Evolutionary conservation across 441 rosid species (phyloP), one percentile per base, ranked within the genome.

Genomic region (Bocquillonia castaneifolia): DNA sequence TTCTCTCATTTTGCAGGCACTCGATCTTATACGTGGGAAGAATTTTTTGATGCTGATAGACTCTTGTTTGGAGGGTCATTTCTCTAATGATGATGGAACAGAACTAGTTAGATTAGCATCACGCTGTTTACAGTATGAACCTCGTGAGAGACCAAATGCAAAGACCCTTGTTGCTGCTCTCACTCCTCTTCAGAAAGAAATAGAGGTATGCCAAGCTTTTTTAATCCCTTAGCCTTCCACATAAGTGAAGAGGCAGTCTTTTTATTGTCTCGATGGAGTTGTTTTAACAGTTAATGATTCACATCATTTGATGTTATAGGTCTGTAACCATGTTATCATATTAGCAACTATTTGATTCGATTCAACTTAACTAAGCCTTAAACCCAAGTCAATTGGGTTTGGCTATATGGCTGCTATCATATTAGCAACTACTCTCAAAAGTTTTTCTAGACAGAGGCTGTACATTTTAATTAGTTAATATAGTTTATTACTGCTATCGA

Each of bases 121-220:
- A 9, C 92, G 97, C 48, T 93, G 99, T 80, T 81, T 93, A 76
- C 97, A 91, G 77, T 87, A 86, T 66, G 99, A 93, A 80, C 79
- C 96, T 74, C 97, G 97, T 61, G 97, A 93, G 78, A 88, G 99
- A 86, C 97, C 99, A 20, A 89, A 89, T 69, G 87, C 86, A 13
- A 93, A 89, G 76, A 84, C 97, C 79, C 91, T 91, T 64, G 97
- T 91, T 63, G 69, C 78, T 61, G 81, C 93, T 55, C 95, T 93
- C 6, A 55, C 82, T 68, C 87, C 96, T 67, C 99, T 93, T 73
- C 97, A 88, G 73, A 93, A 89, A 69, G 97, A 91, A 74, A 79
- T 85, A 25, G 91, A 89, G 85, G 99, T 93, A 79, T 64, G 57
- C 45, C 10, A 37, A 58, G 26, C 22, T 31, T 56, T 44, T 64